Percentiles rank a stretch among this genome's conserved stretches.
phyloP scores from a whole-genome alignment of 176 grass and related monocot genomes.

The maize (Zea mays) region Zm-B73-REFERENCE-NAM-5.0 NC_050103.1:119467501-119468000 shows the following conservation, averaged over 20 bases:
- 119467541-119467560: conserved; percentile 86
- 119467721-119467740: not conserved
- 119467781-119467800: not conserved
- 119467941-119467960: not conserved
- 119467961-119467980: not conserved
- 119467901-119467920: not conserved
- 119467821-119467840: not conserved
- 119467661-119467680: not conserved
- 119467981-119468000: not conserved
- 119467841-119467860: not conserved
- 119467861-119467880: not conserved
- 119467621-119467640: not conserved
- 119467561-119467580: conserved; percentile 80
- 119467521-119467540: conserved; percentile 94
- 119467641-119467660: not conserved
- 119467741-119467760: not conserved
- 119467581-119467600: conserved; percentile 12
- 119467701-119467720: not conserved
- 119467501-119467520: conserved; percentile 40
- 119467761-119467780: not conserved
- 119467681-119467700: not conserved
- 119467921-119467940: not conserved
- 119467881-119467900: not conserved
- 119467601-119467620: not conserved
- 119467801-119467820: not conserved